Base-by-base conservation (phyloP, 148 eudicot species). In the Vaccinium darrowii region DNA sequence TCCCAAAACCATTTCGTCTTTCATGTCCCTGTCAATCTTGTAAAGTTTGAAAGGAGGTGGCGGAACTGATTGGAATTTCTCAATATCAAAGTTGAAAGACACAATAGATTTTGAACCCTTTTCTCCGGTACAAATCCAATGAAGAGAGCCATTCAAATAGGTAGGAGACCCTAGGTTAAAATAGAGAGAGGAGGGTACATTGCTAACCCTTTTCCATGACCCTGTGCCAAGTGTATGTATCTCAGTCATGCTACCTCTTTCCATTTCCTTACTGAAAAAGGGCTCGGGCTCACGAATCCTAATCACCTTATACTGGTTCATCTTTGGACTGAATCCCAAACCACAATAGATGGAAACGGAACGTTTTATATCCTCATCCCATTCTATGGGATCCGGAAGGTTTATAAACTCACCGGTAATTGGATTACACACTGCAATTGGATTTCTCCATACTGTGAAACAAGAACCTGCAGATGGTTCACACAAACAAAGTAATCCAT, bases 61-160 rank as follows among this genome's bases (percentile, higher is more conserved):
- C 1, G 43, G 14, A 76, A 87, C 43, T 1, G 71, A 30, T 56
- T 81, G 84, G 50, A 84, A 87, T 62, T 15, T 19, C 63, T 84
- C 78, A 21, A 4, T 81, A 33, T 87, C 87, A 78, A 84, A 87
- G 76, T 84, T 76, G 67, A 87, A 87, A 56, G 25, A 87, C 39
- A 84, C 27, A 18, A 87, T 49, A 16, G 13, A 50, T 7, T 51
- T 33, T n/a, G 11, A 43, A 13, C 3, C 5, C 10, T 25, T 16
- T 12, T 3, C 5, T 8, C 18, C 5, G 14, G 16, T 14, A 60
- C 58, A 62, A 4, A 83, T 8, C 83, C 85, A 87, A 84, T 87
- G 85, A 7, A 81, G 10, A 58, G 58, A 33, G 3, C 60, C 58
- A 69, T 67, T 50, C 47, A 84, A 4, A 27, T 54, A 56, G n/a